Evolutionary conservation across 306 rosid species (phyloP).

Genomic region (Dalbergia cochinchinensis): DNA sequence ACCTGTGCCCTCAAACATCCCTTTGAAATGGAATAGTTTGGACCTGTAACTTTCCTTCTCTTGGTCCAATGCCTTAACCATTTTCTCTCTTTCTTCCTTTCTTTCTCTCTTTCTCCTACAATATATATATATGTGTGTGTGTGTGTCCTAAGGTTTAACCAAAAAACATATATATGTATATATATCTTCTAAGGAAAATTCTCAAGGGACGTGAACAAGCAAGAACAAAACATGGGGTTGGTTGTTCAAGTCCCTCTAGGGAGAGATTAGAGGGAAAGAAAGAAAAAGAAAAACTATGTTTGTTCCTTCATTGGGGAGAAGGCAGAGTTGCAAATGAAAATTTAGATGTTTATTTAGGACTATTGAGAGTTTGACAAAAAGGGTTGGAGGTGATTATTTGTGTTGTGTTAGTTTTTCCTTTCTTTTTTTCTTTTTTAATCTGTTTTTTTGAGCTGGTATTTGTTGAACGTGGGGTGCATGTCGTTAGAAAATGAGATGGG

Average conservation of each 20-base stretch:
- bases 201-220: slow-evolving; percentile 40
- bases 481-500: slow-evolving; percentile 49
- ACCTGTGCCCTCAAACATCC: slow-evolving; percentile 57
- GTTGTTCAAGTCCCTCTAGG: slow-evolving; percentile 40
- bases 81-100: neutral
- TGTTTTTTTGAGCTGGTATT: slow-evolving; percentile 42
- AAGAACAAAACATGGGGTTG: slow-evolving; percentile 53
- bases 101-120: no score
- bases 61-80: slow-evolving; percentile 61
- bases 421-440: slow-evolving; percentile 27
- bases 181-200: slow-evolving; percentile 35
- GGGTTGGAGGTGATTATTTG: slow-evolving; percentile 58
- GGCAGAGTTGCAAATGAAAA: slow-evolving; percentile 49
- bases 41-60: slow-evolving; percentile 60
- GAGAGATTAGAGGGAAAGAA: slow-evolving; percentile 5
- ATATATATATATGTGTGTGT: no score
- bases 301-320: slow-evolving; percentile 35
- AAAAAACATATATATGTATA: neutral
- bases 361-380: slow-evolving; percentile 53
- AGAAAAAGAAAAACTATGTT: neutral
- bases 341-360: slow-evolving; percentile 31
- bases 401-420: slow-evolving; percentile 29
- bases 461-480: slow-evolving; percentile 86
- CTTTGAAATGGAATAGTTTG: slow-evolving; percentile 56
- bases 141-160: neutral